These are phyloP conservation scores for Arthrobotrys entomopaga DNA, from an alignment of 2,329 filamentous ascomycete genomes.

Conservation along the genomic window DNA sequence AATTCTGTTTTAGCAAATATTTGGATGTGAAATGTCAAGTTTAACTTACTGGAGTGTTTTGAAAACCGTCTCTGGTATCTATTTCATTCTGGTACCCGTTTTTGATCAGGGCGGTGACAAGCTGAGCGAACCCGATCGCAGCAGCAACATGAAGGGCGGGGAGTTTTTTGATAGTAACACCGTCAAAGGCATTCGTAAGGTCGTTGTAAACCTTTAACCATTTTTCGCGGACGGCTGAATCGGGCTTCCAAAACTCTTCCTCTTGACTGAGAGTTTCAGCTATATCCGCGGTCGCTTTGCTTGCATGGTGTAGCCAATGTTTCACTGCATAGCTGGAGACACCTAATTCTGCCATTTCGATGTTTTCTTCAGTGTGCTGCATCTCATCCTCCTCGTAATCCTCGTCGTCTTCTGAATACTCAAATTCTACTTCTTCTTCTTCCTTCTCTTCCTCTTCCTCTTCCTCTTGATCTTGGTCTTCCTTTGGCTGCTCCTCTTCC, in stretches of 20 bases:
- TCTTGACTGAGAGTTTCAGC: conserved; percentile 63
- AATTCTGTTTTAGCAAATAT: background rate
- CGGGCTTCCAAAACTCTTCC: conserved; percentile 62
- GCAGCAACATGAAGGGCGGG: conserved; percentile 63
- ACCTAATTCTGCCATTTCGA: conserved; percentile 51
- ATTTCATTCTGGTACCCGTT: conserved; percentile 62
- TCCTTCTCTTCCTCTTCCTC: background rate
- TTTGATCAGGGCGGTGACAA: conserved; percentile 62
- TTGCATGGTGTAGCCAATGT: conserved; percentile 63
- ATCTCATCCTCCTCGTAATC: conserved; percentile 60
- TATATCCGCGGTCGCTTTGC: conserved; percentile 64
- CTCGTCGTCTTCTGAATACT: conserved; percentile 55
- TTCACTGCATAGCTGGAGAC: conserved; percentile 63
- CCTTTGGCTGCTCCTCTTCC: background rate
- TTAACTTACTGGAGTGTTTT: conserved; percentile 61
- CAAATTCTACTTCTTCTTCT: conserved; percentile 6
- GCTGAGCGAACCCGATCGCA: conserved; percentile 62
- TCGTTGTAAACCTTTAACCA: conserved; percentile 62
- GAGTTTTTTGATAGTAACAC: conserved; percentile 60
- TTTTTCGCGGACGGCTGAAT: conserved; percentile 61
- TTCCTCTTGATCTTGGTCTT: background rate
- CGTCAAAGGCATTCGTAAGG: conserved; percentile 60
- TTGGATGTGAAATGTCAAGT: background rate
- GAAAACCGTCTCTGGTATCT: conserved; percentile 59
- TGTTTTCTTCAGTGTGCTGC: conserved; percentile 17